phyloP scores from a whole-genome alignment of 306 rosid genomes.

The Vicia faba region DNA sequence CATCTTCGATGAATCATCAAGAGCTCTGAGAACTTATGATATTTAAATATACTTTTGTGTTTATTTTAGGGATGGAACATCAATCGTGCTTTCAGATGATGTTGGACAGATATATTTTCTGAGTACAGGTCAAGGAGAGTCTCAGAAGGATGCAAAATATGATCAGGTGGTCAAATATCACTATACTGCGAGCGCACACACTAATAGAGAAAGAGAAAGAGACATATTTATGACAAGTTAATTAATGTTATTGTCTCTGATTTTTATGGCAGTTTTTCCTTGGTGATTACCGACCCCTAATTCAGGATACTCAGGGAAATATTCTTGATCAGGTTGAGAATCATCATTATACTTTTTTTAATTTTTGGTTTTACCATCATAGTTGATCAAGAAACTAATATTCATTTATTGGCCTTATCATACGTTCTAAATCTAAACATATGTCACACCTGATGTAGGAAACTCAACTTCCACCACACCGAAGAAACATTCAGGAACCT shows the following conservation, averaged over 20 bases:
- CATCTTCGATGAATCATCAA: constrained; percentile 29
- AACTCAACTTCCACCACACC: constrained; percentile 69
- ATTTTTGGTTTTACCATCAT: constrained; percentile 32
- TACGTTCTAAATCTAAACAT: constrained; percentile 25
- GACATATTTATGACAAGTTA: constrained; percentile 23
- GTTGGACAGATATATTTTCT: constrained; percentile 88
- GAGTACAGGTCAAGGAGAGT: constrained; percentile 89
- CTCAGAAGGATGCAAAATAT: constrained; percentile 81
- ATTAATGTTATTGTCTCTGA: constrained; percentile 33
- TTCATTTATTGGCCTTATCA: constrained; percentile 8
- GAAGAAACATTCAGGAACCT: constrained; percentile 83
- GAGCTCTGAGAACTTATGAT: constrained; percentile 9
- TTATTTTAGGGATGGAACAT: constrained; percentile 80
- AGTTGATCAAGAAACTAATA: constrained; percentile 16
- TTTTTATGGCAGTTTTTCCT: constrained; percentile 73
- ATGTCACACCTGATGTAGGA: constrained; percentile 55
- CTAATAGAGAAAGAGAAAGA: background rate
- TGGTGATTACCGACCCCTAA: constrained; percentile 88
- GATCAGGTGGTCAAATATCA: constrained; percentile 68
- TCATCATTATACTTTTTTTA: constrained; percentile 27
- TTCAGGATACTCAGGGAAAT: constrained; percentile 64
- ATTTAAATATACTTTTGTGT: constrained; percentile 22
- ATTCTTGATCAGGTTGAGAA: constrained; percentile 77
- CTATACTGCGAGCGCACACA: background rate
- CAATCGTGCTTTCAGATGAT: constrained; percentile 88